Evolutionary conservation across 2,329 filamentous ascomycete species (phyloP), one percentile per base, ranked within the genome.

Genomic region (Phaeoacremonium minimum): DNA sequence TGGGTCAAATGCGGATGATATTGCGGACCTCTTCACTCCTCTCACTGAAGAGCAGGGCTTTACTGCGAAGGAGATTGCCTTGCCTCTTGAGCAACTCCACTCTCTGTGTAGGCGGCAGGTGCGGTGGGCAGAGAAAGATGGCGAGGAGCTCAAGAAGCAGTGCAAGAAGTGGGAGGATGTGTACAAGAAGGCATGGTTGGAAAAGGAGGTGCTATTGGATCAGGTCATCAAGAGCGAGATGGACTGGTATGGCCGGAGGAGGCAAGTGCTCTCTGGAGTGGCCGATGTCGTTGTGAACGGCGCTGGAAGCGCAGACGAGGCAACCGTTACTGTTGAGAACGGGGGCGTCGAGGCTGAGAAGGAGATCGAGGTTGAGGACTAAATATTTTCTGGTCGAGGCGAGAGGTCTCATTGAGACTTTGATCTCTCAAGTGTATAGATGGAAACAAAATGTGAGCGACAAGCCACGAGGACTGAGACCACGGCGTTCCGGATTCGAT

Each of bases 191-290:
- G 85, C 88, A 54, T 93, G 87, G 87, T 65, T 79, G 12, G 80
- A 86, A 60, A 91, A 91, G 60, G 86, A 93, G 60, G 72, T 87
- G 18, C 60, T 91, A 14, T 60, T 93, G n/a, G 77, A 87, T 39
- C 86, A 88, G 52, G 73, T 84, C 19, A 72, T 87, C 47, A 61
- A 73, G 50, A 72, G 67, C 50, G 86, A 91, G 56, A 69, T 77
- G 20, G 78, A 82, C 55, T 80, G 82, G 64, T 76, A 80, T 47
- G 66, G 72, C 38, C 67, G 78, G 35, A 71, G 77, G 28, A 63
- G 72, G 48, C 68, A 69, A 5, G 73, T 82, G 5, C 61, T 80
- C 15, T 64, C 63, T 3, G 69, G 67, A 8, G 59, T 59, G 4
- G 67, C 63, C 2, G 66, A 73, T 15, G 65, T 73, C 8, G 57